Conservation (phyloP, 805 yeast species). For the Candida alai region DNA sequence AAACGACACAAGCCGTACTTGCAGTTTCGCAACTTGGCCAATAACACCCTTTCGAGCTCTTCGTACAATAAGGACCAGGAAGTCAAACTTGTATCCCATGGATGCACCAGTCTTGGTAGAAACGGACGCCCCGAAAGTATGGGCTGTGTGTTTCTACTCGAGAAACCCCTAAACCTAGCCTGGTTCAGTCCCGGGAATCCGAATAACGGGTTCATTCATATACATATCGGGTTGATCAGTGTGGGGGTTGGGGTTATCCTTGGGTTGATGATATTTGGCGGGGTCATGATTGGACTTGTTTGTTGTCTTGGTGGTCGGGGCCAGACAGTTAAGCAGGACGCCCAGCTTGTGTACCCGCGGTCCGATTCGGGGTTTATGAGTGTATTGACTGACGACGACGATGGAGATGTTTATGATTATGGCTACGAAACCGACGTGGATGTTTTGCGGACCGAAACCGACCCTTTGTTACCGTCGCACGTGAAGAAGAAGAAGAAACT, state of each 20-base stretch:
- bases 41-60: not conserved
- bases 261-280: conserved; percentile 46
- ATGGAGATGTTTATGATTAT: conserved; percentile 20
- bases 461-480: conserved; percentile 25
- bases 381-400: conserved; percentile 30
- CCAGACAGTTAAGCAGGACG: conserved; percentile 2
- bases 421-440: conserved; percentile 45
- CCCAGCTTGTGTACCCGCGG: conserved; percentile 10
- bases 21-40: conserved; percentile 19
- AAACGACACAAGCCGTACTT: conserved; percentile 30
- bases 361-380: conserved; percentile 34
- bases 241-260: conserved; percentile 62
- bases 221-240: conserved; percentile 66
- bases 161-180: conserved; percentile 58
- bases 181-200: conserved; percentile 52
- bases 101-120: conserved; percentile 42
- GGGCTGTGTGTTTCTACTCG: conserved; percentile 60
- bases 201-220: conserved; percentile 41
- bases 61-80: conserved; percentile 50
- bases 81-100: conserved; percentile 56
- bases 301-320: conserved; percentile 15
- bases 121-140: conserved; percentile 19
- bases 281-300: conserved; percentile 18
- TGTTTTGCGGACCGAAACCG: conserved; percentile 27
- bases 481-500: conserved; percentile 13